These are phyloP conservation scores for Yamadazyma dendronema DNA, from an alignment of 1,139 yeast genomes.

Conservation along the genomic window DNA sequence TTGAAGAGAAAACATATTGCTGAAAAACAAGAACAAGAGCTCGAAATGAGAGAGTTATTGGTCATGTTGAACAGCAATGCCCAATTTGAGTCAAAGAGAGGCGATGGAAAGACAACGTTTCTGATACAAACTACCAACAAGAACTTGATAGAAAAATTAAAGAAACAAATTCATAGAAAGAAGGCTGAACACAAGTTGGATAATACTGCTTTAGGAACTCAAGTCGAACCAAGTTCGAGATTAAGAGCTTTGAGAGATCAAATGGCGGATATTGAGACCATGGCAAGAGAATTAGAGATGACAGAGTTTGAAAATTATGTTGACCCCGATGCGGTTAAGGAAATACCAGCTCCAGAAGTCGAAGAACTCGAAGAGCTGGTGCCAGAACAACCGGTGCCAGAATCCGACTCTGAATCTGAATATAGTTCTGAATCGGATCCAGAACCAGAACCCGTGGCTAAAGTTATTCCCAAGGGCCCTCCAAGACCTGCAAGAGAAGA, in stretches of 20 bases:
- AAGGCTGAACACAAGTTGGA: constrained; percentile 61
- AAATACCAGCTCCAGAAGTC: constrained; percentile 8
- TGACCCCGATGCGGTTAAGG: constrained; percentile 20
- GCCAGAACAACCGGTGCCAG: constrained; percentile 15
- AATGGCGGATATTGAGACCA: constrained; percentile 81
- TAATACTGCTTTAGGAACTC: constrained; percentile 54
- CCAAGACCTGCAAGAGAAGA: constrained; percentile 40
- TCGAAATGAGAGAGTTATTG: constrained; percentile 83
- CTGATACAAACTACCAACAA: constrained; percentile 39
- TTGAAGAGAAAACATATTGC: constrained; percentile 64
- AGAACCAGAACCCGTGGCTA: constrained; percentile 12
- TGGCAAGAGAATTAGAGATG: constrained; percentile 85
- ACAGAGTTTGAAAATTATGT: constrained; percentile 63
- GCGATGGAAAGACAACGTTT: constrained; percentile 37
- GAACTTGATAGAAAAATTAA: constrained; percentile 49
- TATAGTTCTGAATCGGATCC: constrained; percentile 14
- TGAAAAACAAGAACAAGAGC: constrained; percentile 84
- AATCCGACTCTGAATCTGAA: constrained; percentile 14
- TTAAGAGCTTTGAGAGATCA: constrained; percentile 74
- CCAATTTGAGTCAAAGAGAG: constrained; percentile 28
- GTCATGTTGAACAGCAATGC: constrained; percentile 55
- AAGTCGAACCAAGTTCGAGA: constrained; percentile 74
- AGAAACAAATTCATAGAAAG: constrained; percentile 59
- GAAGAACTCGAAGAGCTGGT: constrained; percentile 16
- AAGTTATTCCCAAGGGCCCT: constrained; percentile 21